These are phyloP conservation scores for Pseudogymnoascus sp. DNA, from an alignment of 2,329 filamentous ascomycete species.

Conservation along the genomic window DNA sequence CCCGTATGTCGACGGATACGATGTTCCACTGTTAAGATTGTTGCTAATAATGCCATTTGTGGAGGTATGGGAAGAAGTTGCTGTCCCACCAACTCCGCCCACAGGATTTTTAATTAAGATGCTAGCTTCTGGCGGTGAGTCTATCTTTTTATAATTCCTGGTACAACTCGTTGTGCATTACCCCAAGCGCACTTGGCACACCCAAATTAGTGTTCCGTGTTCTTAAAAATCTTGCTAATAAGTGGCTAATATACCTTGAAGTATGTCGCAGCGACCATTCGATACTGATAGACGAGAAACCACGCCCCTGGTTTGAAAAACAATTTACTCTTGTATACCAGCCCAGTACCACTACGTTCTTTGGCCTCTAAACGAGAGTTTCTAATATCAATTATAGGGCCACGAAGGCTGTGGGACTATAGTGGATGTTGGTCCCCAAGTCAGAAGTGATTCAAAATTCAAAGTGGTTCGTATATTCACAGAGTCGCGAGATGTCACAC, in stretches of 20 bases:
- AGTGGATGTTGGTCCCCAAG: neutral
- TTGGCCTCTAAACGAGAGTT: neutral
- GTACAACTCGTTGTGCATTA: neutral
- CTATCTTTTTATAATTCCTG: neutral
- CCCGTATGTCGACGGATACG: conserved; percentile 18
- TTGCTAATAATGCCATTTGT: neutral
- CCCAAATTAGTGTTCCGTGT: no score
- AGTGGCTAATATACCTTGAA: conserved; percentile 2
- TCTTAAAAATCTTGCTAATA: neutral
- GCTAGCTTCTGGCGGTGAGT: conserved; percentile 29
- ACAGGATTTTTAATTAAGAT: conserved; percentile 29
- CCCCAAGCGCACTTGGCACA: neutral
- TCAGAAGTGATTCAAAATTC: neutral
- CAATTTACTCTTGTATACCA: conserved; percentile 22
- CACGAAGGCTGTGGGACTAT: neutral
- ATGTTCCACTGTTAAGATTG: neutral
- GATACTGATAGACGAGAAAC: conserved; percentile 26
- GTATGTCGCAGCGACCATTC: conserved; percentile 31
- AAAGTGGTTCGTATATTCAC: neutral
- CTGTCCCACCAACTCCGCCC: conserved; percentile 22
- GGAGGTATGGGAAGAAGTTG: conserved; percentile 26
- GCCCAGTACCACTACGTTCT: neutral
- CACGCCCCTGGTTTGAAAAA: conserved; percentile 26
- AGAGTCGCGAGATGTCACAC: neutral
- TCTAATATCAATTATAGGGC: neutral